Evolutionary conservation across 352 stramenopile genomes (phyloP).

Genomic region (Phytophthora cactorum): DNA sequence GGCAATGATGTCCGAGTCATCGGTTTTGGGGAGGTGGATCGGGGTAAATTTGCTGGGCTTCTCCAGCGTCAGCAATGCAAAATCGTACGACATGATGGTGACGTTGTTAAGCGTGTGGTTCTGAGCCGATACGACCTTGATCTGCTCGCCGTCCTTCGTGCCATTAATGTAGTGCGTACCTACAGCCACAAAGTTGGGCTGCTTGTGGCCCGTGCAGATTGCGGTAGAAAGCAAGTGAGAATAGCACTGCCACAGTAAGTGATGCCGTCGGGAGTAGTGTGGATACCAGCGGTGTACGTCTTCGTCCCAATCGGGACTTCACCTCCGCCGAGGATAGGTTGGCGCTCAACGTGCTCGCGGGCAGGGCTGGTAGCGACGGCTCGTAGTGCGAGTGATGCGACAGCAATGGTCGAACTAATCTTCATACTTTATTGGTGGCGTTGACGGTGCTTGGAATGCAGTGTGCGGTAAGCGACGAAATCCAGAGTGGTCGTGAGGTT

Average conservation of each 20-base stretch:
- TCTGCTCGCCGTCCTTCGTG: slow-evolving; percentile 28
- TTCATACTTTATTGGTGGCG: slow-evolving; percentile 14
- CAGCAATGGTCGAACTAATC: slow-evolving; percentile 11
- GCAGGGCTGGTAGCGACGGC: neutral
- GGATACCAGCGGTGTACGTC: slow-evolving; percentile 37
- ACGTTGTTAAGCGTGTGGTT: slow-evolving; percentile 6
- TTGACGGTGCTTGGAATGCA: slow-evolving; percentile 7
- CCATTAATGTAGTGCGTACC: slow-evolving; percentile 22
- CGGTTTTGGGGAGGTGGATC: neutral
- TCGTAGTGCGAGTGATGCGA: slow-evolving; percentile 14
- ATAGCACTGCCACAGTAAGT: neutral
- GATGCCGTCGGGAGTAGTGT: slow-evolving; percentile 18
- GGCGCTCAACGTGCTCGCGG: slow-evolving; percentile 13
- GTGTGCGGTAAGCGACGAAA: slow-evolving; percentile 23
- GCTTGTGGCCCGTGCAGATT: neutral
- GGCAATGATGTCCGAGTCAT: neutral
- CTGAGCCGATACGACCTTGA: slow-evolving; percentile 16
- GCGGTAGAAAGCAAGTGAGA: neutral
- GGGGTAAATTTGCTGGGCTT: slow-evolving; percentile 5
- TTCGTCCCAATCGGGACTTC: slow-evolving; percentile 40
- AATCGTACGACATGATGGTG: neutral
- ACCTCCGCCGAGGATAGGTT: slow-evolving; percentile 42
- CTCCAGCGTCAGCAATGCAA: neutral
- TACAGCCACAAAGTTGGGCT: neutral
- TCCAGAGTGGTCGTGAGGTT: slow-evolving; percentile 4